Conservation (phyloP, 164 flowering plant genomes). For the Chimonanthus salicifolius region DNA sequence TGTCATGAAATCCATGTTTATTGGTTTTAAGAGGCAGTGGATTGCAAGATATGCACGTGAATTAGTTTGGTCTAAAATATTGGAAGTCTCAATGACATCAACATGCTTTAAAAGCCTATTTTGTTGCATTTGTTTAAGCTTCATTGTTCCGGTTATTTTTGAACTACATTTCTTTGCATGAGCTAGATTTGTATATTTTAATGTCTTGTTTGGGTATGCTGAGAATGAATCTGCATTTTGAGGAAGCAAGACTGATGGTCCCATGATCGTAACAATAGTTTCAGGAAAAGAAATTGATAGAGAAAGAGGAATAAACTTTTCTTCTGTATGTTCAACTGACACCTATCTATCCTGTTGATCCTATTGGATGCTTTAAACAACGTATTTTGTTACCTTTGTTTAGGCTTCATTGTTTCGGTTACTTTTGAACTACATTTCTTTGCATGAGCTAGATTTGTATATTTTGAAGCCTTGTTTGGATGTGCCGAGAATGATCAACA, state of each 20-base stretch:
- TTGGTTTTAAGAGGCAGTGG: not conserved
- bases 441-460: not conserved
- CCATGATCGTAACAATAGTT: no score
- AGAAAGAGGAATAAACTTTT: no score
- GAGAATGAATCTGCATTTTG: not conserved
- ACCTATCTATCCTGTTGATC: no score
- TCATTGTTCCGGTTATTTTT: not conserved
- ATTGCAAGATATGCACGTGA: not conserved
- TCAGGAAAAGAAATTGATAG: no score
- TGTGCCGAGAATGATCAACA: not conserved
- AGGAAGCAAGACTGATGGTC: not conserved
- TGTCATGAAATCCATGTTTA: not conserved
- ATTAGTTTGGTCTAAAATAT: not conserved
- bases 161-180: no score
- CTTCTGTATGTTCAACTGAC: no score
- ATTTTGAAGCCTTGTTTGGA: not conserved
- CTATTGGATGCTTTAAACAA: not conserved
- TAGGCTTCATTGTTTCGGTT: not conserved
- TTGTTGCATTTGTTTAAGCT: not conserved
- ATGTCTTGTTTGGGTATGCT: not conserved
- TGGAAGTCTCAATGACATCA: not conserved
- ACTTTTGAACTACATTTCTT: no score
- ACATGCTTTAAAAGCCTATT: not conserved
- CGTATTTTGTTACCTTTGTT: not conserved
- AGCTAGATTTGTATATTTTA: not conserved